These are phyloP conservation scores for Pulveroboletus sp. DNA, from an alignment of 768 basidiomycete genomes.

Conservation along the genomic window DNA sequence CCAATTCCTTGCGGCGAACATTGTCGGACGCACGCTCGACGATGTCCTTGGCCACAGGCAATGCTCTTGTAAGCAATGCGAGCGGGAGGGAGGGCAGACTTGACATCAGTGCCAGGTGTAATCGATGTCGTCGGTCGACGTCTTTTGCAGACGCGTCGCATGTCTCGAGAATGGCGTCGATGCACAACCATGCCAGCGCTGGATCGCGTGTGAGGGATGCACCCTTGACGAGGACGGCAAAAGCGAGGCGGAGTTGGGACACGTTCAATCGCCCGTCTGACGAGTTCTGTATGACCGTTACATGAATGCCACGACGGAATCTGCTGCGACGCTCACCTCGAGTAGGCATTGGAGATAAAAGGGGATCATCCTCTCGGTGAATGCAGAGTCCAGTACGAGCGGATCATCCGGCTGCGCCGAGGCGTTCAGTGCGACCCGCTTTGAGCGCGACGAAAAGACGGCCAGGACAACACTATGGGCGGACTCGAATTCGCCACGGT, in stretches of 20 bases:
- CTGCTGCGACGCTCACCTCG: constrained; percentile 45
- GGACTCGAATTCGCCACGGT: constrained; percentile 81
- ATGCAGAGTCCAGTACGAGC: constrained; percentile 28
- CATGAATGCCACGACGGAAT: neutral
- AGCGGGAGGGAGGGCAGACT: constrained; percentile 60
- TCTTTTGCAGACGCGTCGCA: constrained; percentile 33
- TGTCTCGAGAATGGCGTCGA: constrained; percentile 50
- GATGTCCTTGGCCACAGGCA: constrained; percentile 44
- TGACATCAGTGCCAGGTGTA: constrained; percentile 64
- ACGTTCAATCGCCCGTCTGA: constrained; percentile 55
- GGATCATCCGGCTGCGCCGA: constrained; percentile 7
- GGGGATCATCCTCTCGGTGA: constrained; percentile 59
- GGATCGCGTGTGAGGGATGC: constrained; percentile 43
- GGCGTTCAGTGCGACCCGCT: constrained; percentile 24
- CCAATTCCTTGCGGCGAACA: constrained; percentile 40
- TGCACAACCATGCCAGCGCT: constrained; percentile 65
- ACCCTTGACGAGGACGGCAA: constrained; percentile 62
- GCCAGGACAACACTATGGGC: constrained; percentile 82
- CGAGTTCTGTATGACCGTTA: constrained; percentile 49
- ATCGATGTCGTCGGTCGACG: constrained; percentile 41
- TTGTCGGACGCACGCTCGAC: constrained; percentile 32
- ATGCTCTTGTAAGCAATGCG: constrained; percentile 48
- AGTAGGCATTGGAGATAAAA: constrained; percentile 72
- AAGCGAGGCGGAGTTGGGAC: constrained; percentile 69
- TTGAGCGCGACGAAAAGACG: constrained; percentile 60